Evolutionary conservation across 169 alveolate species (phyloP), one percentile per base, ranked within the genome.

Genomic region (Eimeria mitis): DNA sequence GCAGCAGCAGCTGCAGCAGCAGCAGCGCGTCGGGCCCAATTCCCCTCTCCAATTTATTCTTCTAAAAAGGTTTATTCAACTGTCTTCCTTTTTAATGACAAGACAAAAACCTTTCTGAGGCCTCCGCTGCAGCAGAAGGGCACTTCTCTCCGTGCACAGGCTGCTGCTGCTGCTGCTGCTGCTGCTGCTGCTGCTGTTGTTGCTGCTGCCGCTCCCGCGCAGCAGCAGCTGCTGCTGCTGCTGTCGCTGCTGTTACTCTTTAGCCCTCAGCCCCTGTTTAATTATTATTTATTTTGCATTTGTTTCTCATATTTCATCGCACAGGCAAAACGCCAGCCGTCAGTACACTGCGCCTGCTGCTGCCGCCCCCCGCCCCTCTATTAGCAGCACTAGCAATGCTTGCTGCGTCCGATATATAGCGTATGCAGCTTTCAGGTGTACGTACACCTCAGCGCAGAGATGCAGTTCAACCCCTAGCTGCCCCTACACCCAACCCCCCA

Each of bases 1-100:
- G 95, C 54, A 71, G 54, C 54, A 71, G 54, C 81, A 37, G 81
- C 54, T 7, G 81, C 81, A 14, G 81, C 81, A 14, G 81, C 81
- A 14, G 81, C 81, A 37, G 81, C 81, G 37, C n/a, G n/a, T 31
- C 14, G 54, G 14, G 11, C 54, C 54, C 81, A 16, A 42, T 31
- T 0, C 81, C 14, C n/a, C 81, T 37, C 54, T 6, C 2, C 11
- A 5, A 16, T 21, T 34, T 71, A 71, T 71, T 71, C 81, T 40
- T 34, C 5, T 23, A 16, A 14, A 16, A 40, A 5, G 11, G 13
- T 37, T 13, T 21, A 19, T 37, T 19, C 11, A 2, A 71, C 31
- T 23, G 14, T 71, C 49, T 71, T 71, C 54, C n/a, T 13, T 71
- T 71, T 37, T 34, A 34, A 34, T 21, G n/a, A 19, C 52, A 71